Evolutionary conservation across 225 moss, liverwort and hornwort genomes (phyloP), one percentile per base, ranked within the genome.

Genomic region (Thuidium tamariscinum): DNA sequence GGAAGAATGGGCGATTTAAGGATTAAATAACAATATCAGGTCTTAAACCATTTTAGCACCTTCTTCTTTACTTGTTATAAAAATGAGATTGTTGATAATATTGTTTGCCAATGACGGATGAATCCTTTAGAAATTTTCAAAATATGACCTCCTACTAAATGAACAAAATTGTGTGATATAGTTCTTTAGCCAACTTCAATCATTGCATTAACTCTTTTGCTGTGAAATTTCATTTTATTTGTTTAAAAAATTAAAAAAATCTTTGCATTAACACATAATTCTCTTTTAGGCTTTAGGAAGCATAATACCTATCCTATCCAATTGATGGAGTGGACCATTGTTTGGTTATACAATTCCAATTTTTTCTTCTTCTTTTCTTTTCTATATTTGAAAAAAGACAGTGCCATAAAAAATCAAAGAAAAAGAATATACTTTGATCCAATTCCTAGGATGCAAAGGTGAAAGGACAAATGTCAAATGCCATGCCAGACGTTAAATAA

Each of bases 281-380:
- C 9, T 23, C 0, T 44, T 5, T 3, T 3, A 29, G 0, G 2
- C 3, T 29, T 3, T 17, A 11, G 10, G 3, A 0, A 5, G 0
- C 44, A 71, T 2, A 5, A 16, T 6, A 71, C 16, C 8, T 46
- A 3, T 0, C 16, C 8, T 46, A 3, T 0, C 4, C 3, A 72
- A 2, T 4, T 4, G 4, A 1, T 8, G 0, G 0, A 1, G 0
- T 9, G 2, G 18, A 72, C 11, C 6, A 16, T 29, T 72, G 11
- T 6, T 0, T 72, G 0, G 3, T 72, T 29, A 6, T 72, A 29
- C 29, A 29, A 72, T 30, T 2, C 5, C 2, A 1, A 10, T 11
- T 13, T 23, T 17, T 29, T 46, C 3, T 44, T 27, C 3, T 13
- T 8, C 0, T n/a, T n/a, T n/a, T 11, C 2, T 42, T 26, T 26